Percentiles rank a stretch among this genome's conserved stretches.
phyloP scores from a whole-genome alignment of 75 land plant genomes.

The Larix kaempferi region DNA sequence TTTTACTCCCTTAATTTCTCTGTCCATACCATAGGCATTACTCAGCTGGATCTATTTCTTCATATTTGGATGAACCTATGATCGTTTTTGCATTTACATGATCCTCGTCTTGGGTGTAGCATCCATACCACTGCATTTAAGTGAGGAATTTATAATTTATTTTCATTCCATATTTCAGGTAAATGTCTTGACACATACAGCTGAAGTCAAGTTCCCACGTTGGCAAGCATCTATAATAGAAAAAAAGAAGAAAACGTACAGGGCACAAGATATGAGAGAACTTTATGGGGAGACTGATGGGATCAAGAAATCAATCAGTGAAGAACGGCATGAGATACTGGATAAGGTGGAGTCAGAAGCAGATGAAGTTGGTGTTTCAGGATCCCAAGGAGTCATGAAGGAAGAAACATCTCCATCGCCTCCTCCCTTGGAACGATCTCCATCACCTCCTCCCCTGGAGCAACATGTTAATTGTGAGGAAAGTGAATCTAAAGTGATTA shows the following conservation, averaged over 20 bases:
- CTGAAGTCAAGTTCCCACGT: conserved; percentile 36
- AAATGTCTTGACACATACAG: conserved; percentile 70
- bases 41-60: not conserved
- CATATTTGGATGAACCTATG: not conserved
- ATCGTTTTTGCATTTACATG: not conserved
- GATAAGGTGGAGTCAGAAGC: not conserved
- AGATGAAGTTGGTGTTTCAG: conserved; percentile 8
- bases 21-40: not conserved
- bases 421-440: not conserved
- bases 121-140: not conserved
- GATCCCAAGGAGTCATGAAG: not conserved
- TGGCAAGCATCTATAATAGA: conserved; percentile 23
- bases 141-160: not conserved
- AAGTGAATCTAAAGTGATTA: not conserved
- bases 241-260: conserved; percentile 25
- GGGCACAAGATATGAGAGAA: conserved; percentile 26
- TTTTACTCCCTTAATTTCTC: not conserved
- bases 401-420: not conserved
- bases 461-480: not conserved
- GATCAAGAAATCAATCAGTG: not conserved
- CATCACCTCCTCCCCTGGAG: not conserved
- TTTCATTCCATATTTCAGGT: conserved; percentile 40
- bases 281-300: not conserved
- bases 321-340: not conserved
- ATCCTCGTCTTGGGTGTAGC: not conserved